These are phyloP conservation scores for Pythium sp. DNA, from an alignment of 352 stramenopile species.

Conservation along the genomic window DNA sequence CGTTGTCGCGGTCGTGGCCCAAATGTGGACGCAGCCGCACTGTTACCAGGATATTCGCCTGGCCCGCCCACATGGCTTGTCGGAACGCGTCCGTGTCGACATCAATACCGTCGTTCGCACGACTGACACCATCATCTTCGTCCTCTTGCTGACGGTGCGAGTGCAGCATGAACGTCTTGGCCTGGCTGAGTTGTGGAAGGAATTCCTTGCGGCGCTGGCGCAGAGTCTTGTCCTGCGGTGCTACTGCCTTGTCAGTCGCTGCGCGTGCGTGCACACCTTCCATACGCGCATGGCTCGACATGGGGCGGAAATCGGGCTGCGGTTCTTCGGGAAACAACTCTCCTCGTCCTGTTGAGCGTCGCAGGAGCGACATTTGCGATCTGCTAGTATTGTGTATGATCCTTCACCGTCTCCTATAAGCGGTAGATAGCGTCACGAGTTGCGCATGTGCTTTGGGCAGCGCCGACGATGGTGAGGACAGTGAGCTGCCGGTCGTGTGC, in stretches of 20 bases:
- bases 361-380: conserved; percentile 17
- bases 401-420: neutral
- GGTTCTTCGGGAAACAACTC: conserved; percentile 4
- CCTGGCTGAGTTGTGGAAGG: conserved; percentile 22
- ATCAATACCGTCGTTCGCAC: conserved; percentile 13
- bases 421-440: neutral
- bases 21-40: conserved; percentile 84
- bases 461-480: neutral
- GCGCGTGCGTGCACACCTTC: conserved; percentile 11
- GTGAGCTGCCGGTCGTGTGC: neutral
- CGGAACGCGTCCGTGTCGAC: conserved; percentile 63
- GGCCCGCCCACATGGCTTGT: conserved; percentile 82
- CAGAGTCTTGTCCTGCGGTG: conserved; percentile 2
- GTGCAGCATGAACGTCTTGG: conserved; percentile 18
- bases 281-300: conserved; percentile 31
- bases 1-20: conserved; percentile 64
- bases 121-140: neutral
- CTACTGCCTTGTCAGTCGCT: neutral
- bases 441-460: neutral
- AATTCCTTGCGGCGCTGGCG: conserved; percentile 18
- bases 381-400: neutral
- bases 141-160: neutral
- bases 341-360: conserved; percentile 15
- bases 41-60: conserved; percentile 87
- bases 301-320: conserved; percentile 13